These are phyloP conservation scores for Adansonia digitata DNA, from an alignment of 345 rosid genomes.

Conservation along the genomic window DNA sequence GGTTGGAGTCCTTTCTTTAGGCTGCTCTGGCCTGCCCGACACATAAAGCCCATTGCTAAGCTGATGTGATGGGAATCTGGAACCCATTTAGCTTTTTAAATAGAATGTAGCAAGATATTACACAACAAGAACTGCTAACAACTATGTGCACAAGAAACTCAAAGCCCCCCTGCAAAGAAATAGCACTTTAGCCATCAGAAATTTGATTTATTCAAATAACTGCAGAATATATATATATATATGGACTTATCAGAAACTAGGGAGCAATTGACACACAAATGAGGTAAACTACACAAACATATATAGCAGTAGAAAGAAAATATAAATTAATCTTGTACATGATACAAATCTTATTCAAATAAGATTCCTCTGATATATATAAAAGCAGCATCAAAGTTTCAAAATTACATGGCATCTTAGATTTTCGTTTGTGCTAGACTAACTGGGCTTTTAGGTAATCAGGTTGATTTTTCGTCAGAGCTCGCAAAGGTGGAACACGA, in stretches of 20 bases:
- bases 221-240: not conserved
- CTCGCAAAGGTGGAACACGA: not conserved
- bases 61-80: slow-evolving; percentile 87
- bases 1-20: slow-evolving; percentile 77
- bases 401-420: not conserved
- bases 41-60: slow-evolving; percentile 88
- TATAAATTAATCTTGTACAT: not conserved
- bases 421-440: not conserved
- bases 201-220: not conserved
- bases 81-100: slow-evolving; percentile 55
- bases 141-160: slow-evolving; percentile 12
- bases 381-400: not conserved
- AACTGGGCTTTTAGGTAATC: not conserved
- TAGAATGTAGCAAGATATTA: slow-evolving; percentile 15
- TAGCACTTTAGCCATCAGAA: slow-evolving; percentile 6
- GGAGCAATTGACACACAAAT: not conserved
- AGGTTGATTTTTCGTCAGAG: not conserved
- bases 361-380: not conserved
- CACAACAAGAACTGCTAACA: slow-evolving; percentile 10
- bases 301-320: not conserved
- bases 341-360: not conserved
- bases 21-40: slow-evolving; percentile 90
- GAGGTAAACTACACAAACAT: not conserved
- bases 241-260: not conserved
- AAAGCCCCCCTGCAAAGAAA: slow-evolving; percentile 26